Conservation (phyloP, 1,284 basidiomycete species). For the Paramarasmius palmivorus region DNA sequence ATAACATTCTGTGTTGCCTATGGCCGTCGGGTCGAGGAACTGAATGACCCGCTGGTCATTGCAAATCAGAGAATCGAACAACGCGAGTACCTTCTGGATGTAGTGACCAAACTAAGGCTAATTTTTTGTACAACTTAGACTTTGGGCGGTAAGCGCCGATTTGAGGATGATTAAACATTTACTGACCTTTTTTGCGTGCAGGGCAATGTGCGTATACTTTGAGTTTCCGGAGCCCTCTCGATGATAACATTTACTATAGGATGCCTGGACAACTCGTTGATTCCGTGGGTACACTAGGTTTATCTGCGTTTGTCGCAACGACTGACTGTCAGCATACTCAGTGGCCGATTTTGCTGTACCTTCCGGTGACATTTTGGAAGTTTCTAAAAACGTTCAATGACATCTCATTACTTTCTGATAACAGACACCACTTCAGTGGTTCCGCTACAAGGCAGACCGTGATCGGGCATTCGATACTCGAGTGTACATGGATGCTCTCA, state of each 20-base stretch:
- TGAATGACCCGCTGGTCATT: slow-evolving; percentile 30
- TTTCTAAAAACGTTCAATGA: not conserved
- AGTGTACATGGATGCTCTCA: slow-evolving; percentile 24
- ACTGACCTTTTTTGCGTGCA: too few relatives aligned
- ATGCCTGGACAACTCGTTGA: not conserved
- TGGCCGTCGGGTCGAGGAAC: slow-evolving; percentile 27
- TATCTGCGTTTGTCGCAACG: not conserved
- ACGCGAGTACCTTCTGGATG: slow-evolving; percentile 23
- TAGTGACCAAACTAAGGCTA: too few relatives aligned
- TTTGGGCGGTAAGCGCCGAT: too few relatives aligned
- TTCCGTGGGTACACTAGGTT: not conserved
- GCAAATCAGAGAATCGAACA: slow-evolving; percentile 24
- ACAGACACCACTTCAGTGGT: slow-evolving; percentile 32
- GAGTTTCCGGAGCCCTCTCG: too few relatives aligned
- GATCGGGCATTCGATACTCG: slow-evolving; percentile 22
- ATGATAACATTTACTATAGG: too few relatives aligned
- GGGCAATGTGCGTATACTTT: too few relatives aligned
- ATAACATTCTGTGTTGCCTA: slow-evolving; percentile 32
- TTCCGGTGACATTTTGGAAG: not conserved
- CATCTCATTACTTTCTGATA: not conserved
- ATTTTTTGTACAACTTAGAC: too few relatives aligned
- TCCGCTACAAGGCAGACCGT: slow-evolving; percentile 26
- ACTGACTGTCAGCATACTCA: not conserved
- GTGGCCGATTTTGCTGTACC: not conserved
- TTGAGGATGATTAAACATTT: too few relatives aligned